A percentile compares a stretch with the other conserved stretches of the same genome.
Evolutionary conservation across 257 asterid genomes (phyloP).

Genomic region (Capsicum rhomboideum): DNA sequence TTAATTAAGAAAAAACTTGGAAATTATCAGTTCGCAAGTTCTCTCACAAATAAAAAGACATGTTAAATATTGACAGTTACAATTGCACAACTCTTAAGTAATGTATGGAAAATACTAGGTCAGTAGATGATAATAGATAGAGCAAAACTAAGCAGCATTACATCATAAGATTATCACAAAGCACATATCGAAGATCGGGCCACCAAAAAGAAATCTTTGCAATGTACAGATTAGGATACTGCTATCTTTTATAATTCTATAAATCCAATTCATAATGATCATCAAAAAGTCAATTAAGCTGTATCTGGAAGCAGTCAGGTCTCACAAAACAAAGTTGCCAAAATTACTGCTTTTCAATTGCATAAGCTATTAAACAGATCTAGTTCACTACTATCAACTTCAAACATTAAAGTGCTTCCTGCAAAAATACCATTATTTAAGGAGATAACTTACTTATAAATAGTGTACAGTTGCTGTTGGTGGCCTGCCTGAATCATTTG

Average conservation of each 20-base stretch:
- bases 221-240: background rate
- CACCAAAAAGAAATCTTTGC: background rate
- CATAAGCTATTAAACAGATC: background rate
- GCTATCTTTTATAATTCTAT: background rate
- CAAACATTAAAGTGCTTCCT: background rate
- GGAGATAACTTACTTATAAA: conserved; percentile 45
- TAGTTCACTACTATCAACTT: background rate
- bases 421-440: background rate
- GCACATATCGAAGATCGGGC: background rate
- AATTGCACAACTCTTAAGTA: background rate
- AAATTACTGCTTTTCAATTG: background rate
- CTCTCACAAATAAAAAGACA: background rate
- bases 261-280: background rate
- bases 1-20: background rate
- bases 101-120: background rate
- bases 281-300: background rate
- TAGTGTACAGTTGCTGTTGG: conserved; percentile 53
- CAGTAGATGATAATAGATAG: background rate
- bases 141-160: background rate
- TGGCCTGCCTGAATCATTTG: conserved; percentile 88
- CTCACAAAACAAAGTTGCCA: background rate
- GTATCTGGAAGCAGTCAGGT: background rate
- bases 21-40: background rate
- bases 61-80: background rate
- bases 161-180: background rate